Evolutionary conservation across 2,329 filamentous ascomycete species (phyloP).

Genomic region (Clarireedia monteithiana): DNA sequence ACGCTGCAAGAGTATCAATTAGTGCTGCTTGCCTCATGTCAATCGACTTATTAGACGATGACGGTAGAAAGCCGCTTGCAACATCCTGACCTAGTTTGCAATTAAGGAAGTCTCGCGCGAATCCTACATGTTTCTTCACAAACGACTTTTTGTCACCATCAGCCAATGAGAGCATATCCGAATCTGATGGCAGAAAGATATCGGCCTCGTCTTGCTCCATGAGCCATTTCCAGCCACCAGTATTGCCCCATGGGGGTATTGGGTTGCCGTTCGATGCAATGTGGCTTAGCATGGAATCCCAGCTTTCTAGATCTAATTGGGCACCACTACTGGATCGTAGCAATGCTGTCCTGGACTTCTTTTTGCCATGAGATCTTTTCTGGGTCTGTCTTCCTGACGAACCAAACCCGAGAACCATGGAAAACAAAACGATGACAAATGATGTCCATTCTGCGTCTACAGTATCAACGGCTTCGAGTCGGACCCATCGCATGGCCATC

Average conservation of each 20-base stretch:
- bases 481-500: constrained; percentile 64
- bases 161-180: constrained; percentile 12
- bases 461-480: constrained; percentile 37
- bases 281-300: constrained; percentile 39
- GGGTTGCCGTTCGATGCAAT: constrained; percentile 30
- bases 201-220: constrained; percentile 40
- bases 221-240: constrained; percentile 64
- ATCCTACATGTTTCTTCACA: constrained; percentile 43
- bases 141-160: constrained; percentile 46
- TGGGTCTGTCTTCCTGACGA: constrained; percentile 29
- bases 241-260: constrained; percentile 51
- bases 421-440: constrained; percentile 54
- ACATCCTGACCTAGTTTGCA: constrained; percentile 45
- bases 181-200: constrained; percentile 17
- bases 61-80: constrained; percentile 57
- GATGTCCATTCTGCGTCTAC: constrained; percentile 62
- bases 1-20: constrained; percentile 60
- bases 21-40: constrained; percentile 53
- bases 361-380: constrained; percentile 29
- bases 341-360: constrained; percentile 34
- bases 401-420: constrained; percentile 54
- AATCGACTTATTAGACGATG: constrained; percentile 42
- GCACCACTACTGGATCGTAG: constrained; percentile 42
- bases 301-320: constrained; percentile 33
- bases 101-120: constrained; percentile 58